Evolutionary conservation across 1,139 yeast species (phyloP).

Genomic region (Casaregolazyma lundiana): DNA sequence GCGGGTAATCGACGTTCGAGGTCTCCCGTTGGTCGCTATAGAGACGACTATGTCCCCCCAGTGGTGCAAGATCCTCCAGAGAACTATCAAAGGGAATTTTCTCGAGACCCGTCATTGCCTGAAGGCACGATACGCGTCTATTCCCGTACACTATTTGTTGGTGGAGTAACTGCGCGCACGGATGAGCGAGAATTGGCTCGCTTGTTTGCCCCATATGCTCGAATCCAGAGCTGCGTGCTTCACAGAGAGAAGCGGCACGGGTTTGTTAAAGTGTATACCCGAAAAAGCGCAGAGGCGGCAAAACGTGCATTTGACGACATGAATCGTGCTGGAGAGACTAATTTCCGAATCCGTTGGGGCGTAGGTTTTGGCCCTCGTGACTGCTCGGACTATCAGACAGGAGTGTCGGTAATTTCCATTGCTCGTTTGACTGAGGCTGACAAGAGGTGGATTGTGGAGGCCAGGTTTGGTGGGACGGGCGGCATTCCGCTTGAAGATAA

Average conservation of each 20-base stretch:
- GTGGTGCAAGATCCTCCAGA: constrained; percentile 41
- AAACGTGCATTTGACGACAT: constrained; percentile 44
- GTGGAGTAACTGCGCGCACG: constrained; percentile 86
- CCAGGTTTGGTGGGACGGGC: constrained; percentile 98
- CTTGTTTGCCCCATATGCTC: constrained; percentile 78
- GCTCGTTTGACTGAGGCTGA: constrained; percentile 91
- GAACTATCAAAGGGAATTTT: constrained; percentile 46
- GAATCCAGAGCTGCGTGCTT: constrained; percentile 84
- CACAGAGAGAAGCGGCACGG: constrained; percentile 92
- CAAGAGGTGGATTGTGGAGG: constrained; percentile 78
- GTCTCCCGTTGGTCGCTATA: constrained; percentile 30
- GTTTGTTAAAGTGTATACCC: constrained; percentile 91
- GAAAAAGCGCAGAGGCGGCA: constrained; percentile 86
- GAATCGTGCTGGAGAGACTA: constrained; percentile 47
- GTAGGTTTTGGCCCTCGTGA: constrained; percentile 99
- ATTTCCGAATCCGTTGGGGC: constrained; percentile 90
- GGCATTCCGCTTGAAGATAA: constrained; percentile 82
- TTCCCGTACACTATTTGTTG: constrained; percentile 87
- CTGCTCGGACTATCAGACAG: constrained; percentile 91
- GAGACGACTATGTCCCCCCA: constrained; percentile 1
- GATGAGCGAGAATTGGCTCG: constrained; percentile 62
- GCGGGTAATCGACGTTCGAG: constrained; percentile 42
- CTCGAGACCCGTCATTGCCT: constrained; percentile 67
- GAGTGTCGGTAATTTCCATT: constrained; percentile 81
- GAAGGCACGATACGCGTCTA: constrained; percentile 76